Conservation (phyloP, 2,329 filamentous ascomycete genomes). For the Curvularia sp. region DNA sequence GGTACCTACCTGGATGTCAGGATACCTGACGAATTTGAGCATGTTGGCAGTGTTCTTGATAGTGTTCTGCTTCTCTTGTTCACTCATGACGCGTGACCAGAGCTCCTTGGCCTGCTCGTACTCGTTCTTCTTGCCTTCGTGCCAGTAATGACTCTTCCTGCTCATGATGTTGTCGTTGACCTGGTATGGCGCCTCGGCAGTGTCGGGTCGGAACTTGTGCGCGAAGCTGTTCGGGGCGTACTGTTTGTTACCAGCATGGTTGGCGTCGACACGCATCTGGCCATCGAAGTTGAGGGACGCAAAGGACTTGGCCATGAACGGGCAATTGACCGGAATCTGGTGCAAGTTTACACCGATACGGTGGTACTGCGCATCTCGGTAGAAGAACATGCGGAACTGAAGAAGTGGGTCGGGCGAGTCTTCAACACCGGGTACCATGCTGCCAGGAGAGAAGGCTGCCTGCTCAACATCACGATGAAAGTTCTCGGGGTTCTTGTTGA, state of each 20-base stretch:
- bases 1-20: constrained; percentile 52
- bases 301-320: constrained; percentile 58
- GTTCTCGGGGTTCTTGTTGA: constrained; percentile 64
- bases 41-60: constrained; percentile 59
- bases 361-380: constrained; percentile 59
- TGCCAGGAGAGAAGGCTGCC: constrained; percentile 57
- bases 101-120: constrained; percentile 61
- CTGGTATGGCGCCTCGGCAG: constrained; percentile 59
- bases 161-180: constrained; percentile 60
- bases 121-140: constrained; percentile 61
- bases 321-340: constrained; percentile 57
- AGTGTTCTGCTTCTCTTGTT: constrained; percentile 55
- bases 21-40: constrained; percentile 55
- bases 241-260: constrained; percentile 58
- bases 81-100: constrained; percentile 59
- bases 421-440: constrained; percentile 61
- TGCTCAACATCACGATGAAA: constrained; percentile 55
- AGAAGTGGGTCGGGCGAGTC: constrained; percentile 42
- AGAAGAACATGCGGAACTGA: constrained; percentile 38
- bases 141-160: constrained; percentile 63
- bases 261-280: constrained; percentile 58
- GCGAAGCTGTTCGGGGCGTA: constrained; percentile 62
- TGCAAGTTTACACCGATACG: constrained; percentile 62
- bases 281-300: constrained; percentile 61
- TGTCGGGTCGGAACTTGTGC: constrained; percentile 61